Base-by-base conservation (phyloP, 2,329 filamentous ascomycete genomes). In the Botrytis paeoniae region DNA sequence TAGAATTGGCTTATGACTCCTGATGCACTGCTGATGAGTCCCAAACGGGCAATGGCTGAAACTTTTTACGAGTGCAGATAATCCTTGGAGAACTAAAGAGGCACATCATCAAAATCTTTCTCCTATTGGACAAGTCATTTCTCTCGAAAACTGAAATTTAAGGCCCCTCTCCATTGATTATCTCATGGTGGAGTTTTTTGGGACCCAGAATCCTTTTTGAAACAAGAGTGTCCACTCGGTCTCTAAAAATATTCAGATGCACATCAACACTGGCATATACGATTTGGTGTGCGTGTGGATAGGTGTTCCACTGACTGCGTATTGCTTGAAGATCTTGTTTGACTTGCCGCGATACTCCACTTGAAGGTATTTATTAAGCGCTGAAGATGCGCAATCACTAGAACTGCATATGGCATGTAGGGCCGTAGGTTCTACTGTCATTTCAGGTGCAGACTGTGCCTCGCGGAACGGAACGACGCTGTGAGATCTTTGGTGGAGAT, bases 381-480 rank as follows among this genome's bases (percentile, higher is more conserved):
- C 62, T 41, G 48, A 60, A 57, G 32, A 45, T 71, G 70, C 61
- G 61, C 48, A 71, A 59, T 25, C 29, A 57, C 62, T 43, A 51
- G 39, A 29, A 65, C 5, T 22, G 37, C 22, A 65, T 65, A 54
- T 41, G 32, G 18, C 18, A 35, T 41, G 60, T n/a, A 64, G 18
- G 35, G 35, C 35, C 35, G 35, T 37, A 32, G 60, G 35, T 9
- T 70, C 62, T 54, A 41, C 35, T 54, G 60, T 10, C 60, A 72
- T 35, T 61, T 25, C 29, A 29, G 37, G 48, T 59, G 62, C 51
- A 72, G 62, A 37, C 70, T 68, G 70, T 68, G 70, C 70, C 70
- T 48, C 62, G 43, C 62, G 70, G 70, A 72, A 72, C 70, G 70
- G 70, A 41, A 61, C 70, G 70, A 68, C 16, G 51, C 41, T 72